Conservation (phyloP, 1,284 basidiomycete genomes). For the Ustilago tritici region DNA sequence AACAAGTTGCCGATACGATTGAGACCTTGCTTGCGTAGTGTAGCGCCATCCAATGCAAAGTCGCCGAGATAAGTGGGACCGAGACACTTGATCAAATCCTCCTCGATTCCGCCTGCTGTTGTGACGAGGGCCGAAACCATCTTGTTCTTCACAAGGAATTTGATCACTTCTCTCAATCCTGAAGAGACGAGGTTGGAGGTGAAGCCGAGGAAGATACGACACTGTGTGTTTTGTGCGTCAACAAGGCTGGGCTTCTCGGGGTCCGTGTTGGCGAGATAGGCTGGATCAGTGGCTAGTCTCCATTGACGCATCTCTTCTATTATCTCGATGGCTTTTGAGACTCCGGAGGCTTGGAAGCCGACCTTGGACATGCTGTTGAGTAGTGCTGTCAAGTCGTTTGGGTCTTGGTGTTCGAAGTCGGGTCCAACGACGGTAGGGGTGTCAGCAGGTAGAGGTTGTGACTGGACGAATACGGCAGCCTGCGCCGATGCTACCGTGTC, state of each 20-base stretch:
- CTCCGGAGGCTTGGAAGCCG: conserved; percentile 93
- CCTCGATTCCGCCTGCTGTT: conserved; percentile 97
- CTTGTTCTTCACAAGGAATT: conserved; percentile 92
- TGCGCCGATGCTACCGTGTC: conserved; percentile 44
- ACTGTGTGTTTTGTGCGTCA: conserved; percentile 77
- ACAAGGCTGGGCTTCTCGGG: conserved; percentile 63
- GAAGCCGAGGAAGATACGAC: conserved; percentile 94
- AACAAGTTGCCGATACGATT: conserved; percentile 98
- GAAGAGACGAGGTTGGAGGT: conserved; percentile 99
- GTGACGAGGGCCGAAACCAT: conserved; percentile 92
- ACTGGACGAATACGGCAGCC: conserved; percentile 57
- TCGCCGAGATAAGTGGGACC: conserved; percentile 90
- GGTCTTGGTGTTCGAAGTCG: conserved; percentile 80
- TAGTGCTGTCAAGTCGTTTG: conserved; percentile 76
- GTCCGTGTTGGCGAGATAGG: conserved; percentile 43
- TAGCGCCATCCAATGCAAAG: conserved; percentile 90
- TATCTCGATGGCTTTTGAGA: conserved; percentile 88
- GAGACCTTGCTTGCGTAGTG: conserved; percentile 84
- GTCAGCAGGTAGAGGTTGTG: conserved; percentile 48
- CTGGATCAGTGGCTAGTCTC: conserved; percentile 50
- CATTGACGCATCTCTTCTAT: conserved; percentile 81
- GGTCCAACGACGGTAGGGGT: conserved; percentile 79
- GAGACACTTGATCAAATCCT: conserved; percentile 99
- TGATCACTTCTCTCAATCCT: conserved; percentile 91
- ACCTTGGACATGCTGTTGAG: conserved; percentile 86